Evolutionary conservation across 2,329 filamentous ascomycete genomes (phyloP).

Genomic region (Cladosporium velox): DNA sequence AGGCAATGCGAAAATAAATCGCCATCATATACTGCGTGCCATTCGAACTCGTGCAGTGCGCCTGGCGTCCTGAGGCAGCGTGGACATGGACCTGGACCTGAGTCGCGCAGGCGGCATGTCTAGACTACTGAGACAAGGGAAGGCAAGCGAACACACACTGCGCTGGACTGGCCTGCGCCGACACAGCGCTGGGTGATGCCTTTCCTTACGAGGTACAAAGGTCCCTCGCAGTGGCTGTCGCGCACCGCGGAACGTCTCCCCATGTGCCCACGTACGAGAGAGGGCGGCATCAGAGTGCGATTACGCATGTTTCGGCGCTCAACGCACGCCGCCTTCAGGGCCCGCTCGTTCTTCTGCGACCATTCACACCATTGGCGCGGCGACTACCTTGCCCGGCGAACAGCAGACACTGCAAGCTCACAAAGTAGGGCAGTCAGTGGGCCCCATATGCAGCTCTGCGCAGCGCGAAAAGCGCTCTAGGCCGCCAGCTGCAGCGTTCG

Average conservation of each 20-base stretch:
- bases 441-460: conserved; percentile 17
- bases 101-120: conserved; percentile 16
- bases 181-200: neutral
- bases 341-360: conserved; percentile 14
- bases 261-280: conserved; percentile 8
- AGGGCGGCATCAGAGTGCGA: conserved; percentile 17
- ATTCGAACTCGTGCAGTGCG: conserved; percentile 4
- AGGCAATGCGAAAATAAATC: neutral
- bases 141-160: neutral
- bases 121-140: conserved; percentile 13
- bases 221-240: conserved; percentile 13
- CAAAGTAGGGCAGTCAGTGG: conserved; percentile 9
- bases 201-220: conserved; percentile 11
- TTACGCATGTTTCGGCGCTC: conserved; percentile 20
- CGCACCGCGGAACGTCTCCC: conserved; percentile 10
- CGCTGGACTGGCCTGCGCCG: neutral
- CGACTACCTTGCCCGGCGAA: conserved; percentile 9
- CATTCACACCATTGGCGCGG: conserved; percentile 18
- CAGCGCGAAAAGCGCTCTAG: conserved; percentile 21
- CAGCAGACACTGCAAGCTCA: neutral
- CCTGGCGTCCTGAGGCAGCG: conserved; percentile 17
- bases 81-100: neutral
- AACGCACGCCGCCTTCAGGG: conserved; percentile 20
- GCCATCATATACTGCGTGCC: conserved; percentile 5
- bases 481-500: conserved; percentile 17